A percentile compares a stretch with the other conserved stretches of the same genome.
Evolutionary conservation across 2,329 filamentous ascomycete species (phyloP).

Genomic region (Lojkania enalia): DNA sequence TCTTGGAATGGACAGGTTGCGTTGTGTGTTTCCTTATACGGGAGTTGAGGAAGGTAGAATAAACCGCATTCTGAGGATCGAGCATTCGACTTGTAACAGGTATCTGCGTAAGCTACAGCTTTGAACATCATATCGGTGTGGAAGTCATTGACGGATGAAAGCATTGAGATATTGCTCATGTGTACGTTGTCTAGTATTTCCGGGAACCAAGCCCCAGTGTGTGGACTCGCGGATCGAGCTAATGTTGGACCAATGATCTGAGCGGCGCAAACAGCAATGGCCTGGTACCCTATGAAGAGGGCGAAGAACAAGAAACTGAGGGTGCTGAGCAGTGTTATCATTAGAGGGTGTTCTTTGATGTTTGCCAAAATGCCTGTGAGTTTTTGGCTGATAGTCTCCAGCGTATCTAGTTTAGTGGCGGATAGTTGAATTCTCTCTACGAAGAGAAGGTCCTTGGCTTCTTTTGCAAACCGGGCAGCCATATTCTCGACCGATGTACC

Average conservation of each 20-base stretch:
- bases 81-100: slow-evolving; percentile 4
- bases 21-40: slow-evolving; percentile 8
- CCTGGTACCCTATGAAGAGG: slow-evolving; percentile 3
- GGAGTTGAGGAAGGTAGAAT: slow-evolving; percentile 6
- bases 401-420: neutral
- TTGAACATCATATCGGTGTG: slow-evolving; percentile 6
- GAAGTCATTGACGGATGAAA: slow-evolving; percentile 6
- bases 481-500: neutral
- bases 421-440: neutral
- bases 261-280: slow-evolving; percentile 4
- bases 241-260: slow-evolving; percentile 2
- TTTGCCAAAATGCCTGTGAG: neutral
- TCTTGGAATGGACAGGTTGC: slow-evolving; percentile 10
- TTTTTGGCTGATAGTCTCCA: neutral
- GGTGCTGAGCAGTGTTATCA: neutral
- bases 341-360: neutral
- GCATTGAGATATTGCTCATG: slow-evolving; percentile 9
- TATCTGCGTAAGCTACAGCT: slow-evolving; percentile 10
- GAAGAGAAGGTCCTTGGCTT: neutral
- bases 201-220: slow-evolving; percentile 10
- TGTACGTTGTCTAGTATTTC: slow-evolving; percentile 2
- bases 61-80: slow-evolving; percentile 2
- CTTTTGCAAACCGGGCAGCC: neutral
- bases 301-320: neutral
- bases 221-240: slow-evolving; percentile 3